Evolutionary conservation across 2,329 filamentous ascomycete species (phyloP), one percentile per base, ranked within the genome.

Genomic region (Hypoxylon sp.): DNA sequence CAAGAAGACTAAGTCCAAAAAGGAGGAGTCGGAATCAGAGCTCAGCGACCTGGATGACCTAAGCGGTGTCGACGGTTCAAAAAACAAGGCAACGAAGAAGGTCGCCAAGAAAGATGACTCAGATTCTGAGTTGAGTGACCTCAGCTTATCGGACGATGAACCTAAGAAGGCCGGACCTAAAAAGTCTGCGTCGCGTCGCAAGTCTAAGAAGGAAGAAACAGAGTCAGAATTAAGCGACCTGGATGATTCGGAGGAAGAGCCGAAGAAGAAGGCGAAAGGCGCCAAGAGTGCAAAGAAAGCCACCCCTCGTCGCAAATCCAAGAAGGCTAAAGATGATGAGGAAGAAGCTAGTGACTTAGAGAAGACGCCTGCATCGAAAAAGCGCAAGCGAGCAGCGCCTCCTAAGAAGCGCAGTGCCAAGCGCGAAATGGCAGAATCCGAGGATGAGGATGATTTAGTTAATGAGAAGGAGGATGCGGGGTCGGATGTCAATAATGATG

Each of bases 291-390:
- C 61, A 3, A 74, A 75, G 60, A 73, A 72, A 50, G 34, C 67
- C 17, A 59, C 68, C 9, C 71, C 62, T 70, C 74, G 62, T 53
- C 71, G 46, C 69, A 77, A 73, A 65, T 72, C 72, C 19, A 78
- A 76, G 52, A 78, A 77, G 51, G 64, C 48, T 9, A 72, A 77
- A 23, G 75, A 73, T 0, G 78, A 79, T 3, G 77, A 81, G 5
- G 74, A 79, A 30, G 70, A 79, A 30, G 70, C 71, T 10, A 73
- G 76, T 6, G 65, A 75, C 28, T 60, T 62, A 11, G 63, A 75
- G 55, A 58, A 51, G 21, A 65, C 72, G 0, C 28, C 68, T 2
- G 50, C 62, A 23, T 51, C 43, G 34, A 63, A 52, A 32, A 77
- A 77, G 65, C 75, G 73, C 14, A 77, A 77, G 58, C 70, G 71